A percentile compares a stretch with the other conserved stretches of the same genome.
These are phyloP conservation scores for Pestalotiopsis sp. DNA, from an alignment of 2,329 filamentous ascomycete genomes.

Conservation along the genomic window DNA sequence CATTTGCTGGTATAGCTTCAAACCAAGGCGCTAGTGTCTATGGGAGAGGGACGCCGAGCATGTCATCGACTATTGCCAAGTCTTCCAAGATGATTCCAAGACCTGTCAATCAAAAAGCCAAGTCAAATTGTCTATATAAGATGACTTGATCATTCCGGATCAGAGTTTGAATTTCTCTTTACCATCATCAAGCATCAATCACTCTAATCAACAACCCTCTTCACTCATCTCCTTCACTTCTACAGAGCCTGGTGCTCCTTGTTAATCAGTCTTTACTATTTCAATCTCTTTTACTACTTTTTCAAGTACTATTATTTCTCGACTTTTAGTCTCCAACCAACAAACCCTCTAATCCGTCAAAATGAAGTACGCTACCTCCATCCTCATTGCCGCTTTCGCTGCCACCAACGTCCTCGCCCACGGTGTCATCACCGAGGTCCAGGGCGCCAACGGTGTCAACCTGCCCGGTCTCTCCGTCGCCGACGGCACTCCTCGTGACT, in stretches of 20 bases:
- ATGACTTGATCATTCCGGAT: constrained; percentile 2
- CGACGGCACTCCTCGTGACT: constrained; percentile 69
- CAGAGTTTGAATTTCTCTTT: neutral
- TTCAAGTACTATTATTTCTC: constrained; percentile 2
- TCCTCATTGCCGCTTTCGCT: constrained; percentile 20
- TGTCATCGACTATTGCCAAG: constrained; percentile 7
- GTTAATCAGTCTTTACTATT: constrained; percentile 12
- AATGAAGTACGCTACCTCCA: constrained; percentile 17
- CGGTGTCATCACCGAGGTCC: constrained; percentile 20
- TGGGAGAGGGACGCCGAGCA: neutral
- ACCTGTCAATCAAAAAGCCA: constrained; percentile 13
- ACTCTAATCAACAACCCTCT: constrained; percentile 9
- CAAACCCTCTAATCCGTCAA: constrained; percentile 11
- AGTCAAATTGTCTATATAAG: constrained; percentile 9
- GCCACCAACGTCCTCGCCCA: constrained; percentile 18
- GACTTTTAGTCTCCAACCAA: neutral
- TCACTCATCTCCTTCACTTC: constrained; percentile 12
- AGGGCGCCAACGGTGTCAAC: constrained; percentile 21
- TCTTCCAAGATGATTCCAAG: constrained; percentile 15
- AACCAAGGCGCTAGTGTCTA: neutral
- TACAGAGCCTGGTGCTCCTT: constrained; percentile 17
- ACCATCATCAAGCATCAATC: constrained; percentile 16
- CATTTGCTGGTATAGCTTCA: constrained; percentile 5
- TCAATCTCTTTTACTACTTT: neutral
- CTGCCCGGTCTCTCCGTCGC: constrained; percentile 41